A percentile compares a stretch with the other conserved stretches of the same genome.
phyloP scores from a whole-genome alignment of 352 stramenopile species.

The Pythium myriotylum region DNA sequence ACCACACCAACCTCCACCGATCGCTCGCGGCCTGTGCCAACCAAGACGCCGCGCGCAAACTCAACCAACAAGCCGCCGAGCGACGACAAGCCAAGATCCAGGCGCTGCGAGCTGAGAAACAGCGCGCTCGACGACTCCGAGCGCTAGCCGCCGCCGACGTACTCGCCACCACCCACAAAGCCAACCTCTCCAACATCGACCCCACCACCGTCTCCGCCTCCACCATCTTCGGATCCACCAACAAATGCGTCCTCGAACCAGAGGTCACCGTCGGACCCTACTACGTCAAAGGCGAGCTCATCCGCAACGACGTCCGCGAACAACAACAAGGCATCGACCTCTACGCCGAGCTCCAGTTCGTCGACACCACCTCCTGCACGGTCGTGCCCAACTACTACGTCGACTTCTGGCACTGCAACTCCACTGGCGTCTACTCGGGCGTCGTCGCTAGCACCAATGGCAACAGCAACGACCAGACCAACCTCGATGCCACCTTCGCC shows the following conservation, averaged over 20 bases:
- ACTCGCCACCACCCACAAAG: neutral
- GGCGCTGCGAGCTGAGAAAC: too few relatives aligned
- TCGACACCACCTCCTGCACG: slow-evolving; percentile 16
- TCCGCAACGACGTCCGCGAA: slow-evolving; percentile 20
- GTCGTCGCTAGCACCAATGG: slow-evolving; percentile 16
- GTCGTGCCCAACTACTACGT: slow-evolving; percentile 12
- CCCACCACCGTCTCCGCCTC: neutral
- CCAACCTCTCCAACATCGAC: neutral
- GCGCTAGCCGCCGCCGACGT: slow-evolving; percentile 1
- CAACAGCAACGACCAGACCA: slow-evolving; percentile 11
- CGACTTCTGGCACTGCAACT: slow-evolving; percentile 27
- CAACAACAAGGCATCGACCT: slow-evolving; percentile 15
- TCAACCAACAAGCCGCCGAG: neutral
- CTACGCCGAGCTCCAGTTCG: slow-evolving; percentile 13
- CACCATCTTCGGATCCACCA: neutral
- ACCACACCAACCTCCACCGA: too few relatives aligned
- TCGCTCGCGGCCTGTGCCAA: too few relatives aligned
- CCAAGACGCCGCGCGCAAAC: slow-evolving; percentile 4
- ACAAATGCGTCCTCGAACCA: slow-evolving; percentile 10
- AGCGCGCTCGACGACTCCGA: neutral
- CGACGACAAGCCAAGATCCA: neutral
- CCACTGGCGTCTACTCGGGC: slow-evolving; percentile 20
- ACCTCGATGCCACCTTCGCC: slow-evolving; percentile 16
- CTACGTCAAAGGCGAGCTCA: slow-evolving; percentile 21
- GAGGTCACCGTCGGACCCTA: slow-evolving; percentile 14